Evolutionary conservation across 805 yeast species (phyloP).

Genomic region (Dipodascus albidus): DNA sequence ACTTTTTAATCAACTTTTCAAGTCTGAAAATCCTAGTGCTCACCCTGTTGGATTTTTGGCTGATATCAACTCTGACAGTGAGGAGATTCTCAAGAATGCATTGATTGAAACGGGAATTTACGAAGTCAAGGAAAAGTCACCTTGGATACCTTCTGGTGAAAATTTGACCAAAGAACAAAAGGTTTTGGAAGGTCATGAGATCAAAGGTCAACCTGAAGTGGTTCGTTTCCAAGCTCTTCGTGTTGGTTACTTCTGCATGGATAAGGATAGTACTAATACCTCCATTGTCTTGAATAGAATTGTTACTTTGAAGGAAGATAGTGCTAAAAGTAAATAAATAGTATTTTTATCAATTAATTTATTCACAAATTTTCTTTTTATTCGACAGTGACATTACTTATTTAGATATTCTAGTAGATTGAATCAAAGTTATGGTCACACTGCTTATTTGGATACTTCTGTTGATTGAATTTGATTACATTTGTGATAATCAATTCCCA

Average conservation of each 20-base stretch:
- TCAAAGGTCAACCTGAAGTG: slow-evolving; percentile 54
- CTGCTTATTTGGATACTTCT: too few species aligned
- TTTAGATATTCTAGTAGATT: too few species aligned
- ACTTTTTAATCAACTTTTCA: slow-evolving; percentile 77
- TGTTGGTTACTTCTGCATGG: slow-evolving; percentile 91
- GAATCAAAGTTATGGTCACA: too few species aligned
- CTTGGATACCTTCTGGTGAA: slow-evolving; percentile 51
- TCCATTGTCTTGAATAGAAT: slow-evolving; percentile 74
- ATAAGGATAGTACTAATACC: slow-evolving; percentile 56
- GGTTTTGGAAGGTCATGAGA: slow-evolving; percentile 48
- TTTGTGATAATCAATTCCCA: too few species aligned
- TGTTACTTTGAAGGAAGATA: slow-evolving; percentile 83
- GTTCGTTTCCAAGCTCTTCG: slow-evolving; percentile 96
- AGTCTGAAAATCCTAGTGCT: slow-evolving; percentile 80
- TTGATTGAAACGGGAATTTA: slow-evolving; percentile 68
- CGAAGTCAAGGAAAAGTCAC: slow-evolving; percentile 58
- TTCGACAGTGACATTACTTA: neutral
- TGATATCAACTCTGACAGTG: slow-evolving; percentile 74
- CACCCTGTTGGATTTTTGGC: slow-evolving; percentile 81
- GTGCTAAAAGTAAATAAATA: slow-evolving; percentile 17
- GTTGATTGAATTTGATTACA: too few species aligned
- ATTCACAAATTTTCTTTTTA: too few species aligned
- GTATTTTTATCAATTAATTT: neutral
- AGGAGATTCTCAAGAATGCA: slow-evolving; percentile 51
- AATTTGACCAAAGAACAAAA: slow-evolving; percentile 37